phyloP scores from a whole-genome alignment of 2,329 filamentous ascomycete genomes.

The Trichoderma hamatum region DNA sequence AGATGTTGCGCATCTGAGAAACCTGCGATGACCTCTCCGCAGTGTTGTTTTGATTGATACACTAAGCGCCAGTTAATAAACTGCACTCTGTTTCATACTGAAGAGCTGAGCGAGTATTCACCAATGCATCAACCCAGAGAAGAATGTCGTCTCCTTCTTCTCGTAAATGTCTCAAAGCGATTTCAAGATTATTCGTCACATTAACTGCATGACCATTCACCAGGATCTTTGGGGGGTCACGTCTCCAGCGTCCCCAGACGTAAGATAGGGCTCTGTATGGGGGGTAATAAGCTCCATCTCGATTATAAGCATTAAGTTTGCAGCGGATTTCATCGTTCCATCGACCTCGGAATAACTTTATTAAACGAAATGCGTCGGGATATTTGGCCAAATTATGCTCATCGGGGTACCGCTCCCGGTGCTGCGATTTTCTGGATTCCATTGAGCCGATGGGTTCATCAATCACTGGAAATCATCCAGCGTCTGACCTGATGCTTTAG shows the following conservation, averaged over 20 bases:
- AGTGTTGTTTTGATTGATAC: constrained; percentile 3
- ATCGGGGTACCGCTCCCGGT: neutral
- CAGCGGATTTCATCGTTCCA: neutral
- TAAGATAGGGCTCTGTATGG: constrained; percentile 3
- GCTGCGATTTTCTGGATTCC: neutral
- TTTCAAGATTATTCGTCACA: neutral
- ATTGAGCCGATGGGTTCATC: neutral
- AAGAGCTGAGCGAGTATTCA: neutral
- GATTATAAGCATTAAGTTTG: neutral
- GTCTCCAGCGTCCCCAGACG: neutral
- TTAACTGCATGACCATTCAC: neutral
- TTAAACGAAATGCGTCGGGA: neutral
- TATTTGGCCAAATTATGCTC: neutral
- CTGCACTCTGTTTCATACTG: neutral
- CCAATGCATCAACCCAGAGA: constrained; percentile 7
- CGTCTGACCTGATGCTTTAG: no score
- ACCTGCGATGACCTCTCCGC: neutral
- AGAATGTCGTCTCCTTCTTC: neutral
- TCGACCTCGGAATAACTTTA: neutral
- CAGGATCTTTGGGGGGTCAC: neutral
- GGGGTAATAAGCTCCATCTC: neutral
- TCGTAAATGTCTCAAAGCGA: neutral
- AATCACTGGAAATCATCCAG: neutral
- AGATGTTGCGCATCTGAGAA: constrained; percentile 6
- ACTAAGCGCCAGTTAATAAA: neutral